Evolutionary conservation across 805 yeast genomes (phyloP).

Genomic region (Trichomonascus vanleenenianus): DNA sequence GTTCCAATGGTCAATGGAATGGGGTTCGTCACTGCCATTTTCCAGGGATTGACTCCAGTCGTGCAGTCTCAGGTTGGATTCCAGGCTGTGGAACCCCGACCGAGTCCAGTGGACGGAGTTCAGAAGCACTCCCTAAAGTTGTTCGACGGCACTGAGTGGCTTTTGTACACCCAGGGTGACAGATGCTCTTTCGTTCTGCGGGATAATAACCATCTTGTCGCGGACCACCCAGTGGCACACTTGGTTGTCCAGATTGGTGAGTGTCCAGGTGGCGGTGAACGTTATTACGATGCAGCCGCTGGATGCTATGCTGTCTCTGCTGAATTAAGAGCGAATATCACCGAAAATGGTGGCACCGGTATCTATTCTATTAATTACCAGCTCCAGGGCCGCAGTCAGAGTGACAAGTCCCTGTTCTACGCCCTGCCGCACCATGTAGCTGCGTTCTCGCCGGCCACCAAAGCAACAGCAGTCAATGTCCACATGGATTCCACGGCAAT

Average conservation of each 20-base stretch:
- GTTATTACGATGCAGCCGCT: conserved; percentile 54
- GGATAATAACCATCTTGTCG: conserved; percentile 15
- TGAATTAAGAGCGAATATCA: conserved; percentile 37
- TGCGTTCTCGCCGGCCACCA: conserved; percentile 31
- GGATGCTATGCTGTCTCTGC: conserved; percentile 53
- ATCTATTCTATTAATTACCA: conserved; percentile 41
- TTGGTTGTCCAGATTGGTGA: conserved; percentile 13
- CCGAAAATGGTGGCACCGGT: conserved; percentile 36
- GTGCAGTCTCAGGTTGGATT: conserved; percentile 44
- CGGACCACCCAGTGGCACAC: conserved; percentile 28
- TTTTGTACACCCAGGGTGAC: conserved; percentile 38
- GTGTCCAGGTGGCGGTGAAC: conserved; percentile 13
- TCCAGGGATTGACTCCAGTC: conserved; percentile 37
- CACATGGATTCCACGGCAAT: conserved; percentile 35
- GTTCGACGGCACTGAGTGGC: conserved; percentile 41
- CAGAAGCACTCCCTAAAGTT: conserved; percentile 36
- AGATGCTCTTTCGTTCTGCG: conserved; percentile 12
- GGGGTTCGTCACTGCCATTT: conserved; percentile 68
- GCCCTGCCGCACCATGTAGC: conserved; percentile 63
- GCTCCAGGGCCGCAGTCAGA: conserved; percentile 38
- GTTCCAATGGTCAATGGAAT: conserved; percentile 70
- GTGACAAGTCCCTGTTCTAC: conserved; percentile 39
- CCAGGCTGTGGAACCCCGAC: conserved; percentile 30
- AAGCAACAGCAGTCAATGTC: not conserved
- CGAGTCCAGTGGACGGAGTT: conserved; percentile 24